Evolutionary conservation across 306 rosid genomes (phyloP).

Genomic region (Ormosia semicastrata): DNA sequence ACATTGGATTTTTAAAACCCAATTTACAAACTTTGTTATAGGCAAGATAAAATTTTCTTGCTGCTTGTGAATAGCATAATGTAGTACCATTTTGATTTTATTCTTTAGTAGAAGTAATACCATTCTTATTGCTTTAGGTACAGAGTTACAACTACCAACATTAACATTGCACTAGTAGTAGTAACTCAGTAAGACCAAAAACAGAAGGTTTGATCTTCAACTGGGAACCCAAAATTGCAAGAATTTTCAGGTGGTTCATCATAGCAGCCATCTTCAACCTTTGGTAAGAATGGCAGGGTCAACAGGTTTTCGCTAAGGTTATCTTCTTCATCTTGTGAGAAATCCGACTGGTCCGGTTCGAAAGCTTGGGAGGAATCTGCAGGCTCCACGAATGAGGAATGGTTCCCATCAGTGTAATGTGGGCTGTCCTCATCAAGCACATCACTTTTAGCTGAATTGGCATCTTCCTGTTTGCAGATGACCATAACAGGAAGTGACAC

Average conservation of each 20-base stretch:
- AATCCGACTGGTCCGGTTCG: slow-evolving; percentile 69
- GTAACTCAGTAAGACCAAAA: slow-evolving; percentile 54
- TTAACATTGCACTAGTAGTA: neutral
- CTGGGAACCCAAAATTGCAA: slow-evolving; percentile 45
- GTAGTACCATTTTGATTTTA: slow-evolving; percentile 1
- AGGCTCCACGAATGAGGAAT: slow-evolving; percentile 58
- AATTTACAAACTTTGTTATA: neutral
- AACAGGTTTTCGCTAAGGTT: slow-evolving; percentile 43
- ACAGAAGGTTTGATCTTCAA: slow-evolving; percentile 65
- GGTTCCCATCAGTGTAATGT: slow-evolving; percentile 53
- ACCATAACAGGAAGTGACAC: slow-evolving; percentile 36
- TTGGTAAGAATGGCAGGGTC: slow-evolving; percentile 45
- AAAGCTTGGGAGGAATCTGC: slow-evolving; percentile 59
- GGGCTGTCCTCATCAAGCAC: slow-evolving; percentile 72
- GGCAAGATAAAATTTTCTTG: neutral
- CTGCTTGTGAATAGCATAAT: neutral
- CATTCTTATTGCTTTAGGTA: slow-evolving; percentile 45
- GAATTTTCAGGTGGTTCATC: slow-evolving; percentile 48
- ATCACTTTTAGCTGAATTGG: slow-evolving; percentile 80
- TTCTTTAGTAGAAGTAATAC: slow-evolving; percentile 20
- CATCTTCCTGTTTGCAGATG: slow-evolving; percentile 73
- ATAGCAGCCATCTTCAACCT: slow-evolving; percentile 54
- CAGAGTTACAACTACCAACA: slow-evolving; percentile 41
- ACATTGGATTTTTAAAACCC: neutral
- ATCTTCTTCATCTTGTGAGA: slow-evolving; percentile 79